phyloP scores from a whole-genome alignment of 2,329 filamentous ascomycete species.

The Rhynchosporium agropyri region DNA sequence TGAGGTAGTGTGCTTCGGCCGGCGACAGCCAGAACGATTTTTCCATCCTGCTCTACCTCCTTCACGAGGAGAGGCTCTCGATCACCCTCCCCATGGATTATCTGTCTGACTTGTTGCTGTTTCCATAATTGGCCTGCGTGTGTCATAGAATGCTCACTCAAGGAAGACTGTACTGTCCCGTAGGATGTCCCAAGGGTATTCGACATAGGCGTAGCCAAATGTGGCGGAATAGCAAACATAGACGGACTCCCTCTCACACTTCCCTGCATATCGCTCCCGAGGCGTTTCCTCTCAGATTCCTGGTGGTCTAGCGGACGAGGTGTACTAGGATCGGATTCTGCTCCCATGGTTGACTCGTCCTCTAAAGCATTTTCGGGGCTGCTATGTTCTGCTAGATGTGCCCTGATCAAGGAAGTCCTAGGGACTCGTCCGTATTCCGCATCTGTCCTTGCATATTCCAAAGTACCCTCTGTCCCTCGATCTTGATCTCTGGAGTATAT shows the following conservation, averaged over 20 bases:
- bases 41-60: slow-evolving; percentile 85
- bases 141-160: slow-evolving; percentile 49
- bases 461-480: slow-evolving; percentile 26
- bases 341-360: slow-evolving; percentile 31
- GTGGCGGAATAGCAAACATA: slow-evolving; percentile 61
- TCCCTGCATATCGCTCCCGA: slow-evolving; percentile 35
- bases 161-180: slow-evolving; percentile 50
- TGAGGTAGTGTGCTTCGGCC: slow-evolving; percentile 95
- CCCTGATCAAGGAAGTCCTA: slow-evolving; percentile 49
- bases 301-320: slow-evolving; percentile 47
- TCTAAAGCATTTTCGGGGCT: slow-evolving; percentile 39
- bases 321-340: slow-evolving; percentile 29
- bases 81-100: slow-evolving; percentile 57
- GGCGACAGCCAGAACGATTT: slow-evolving; percentile 79
- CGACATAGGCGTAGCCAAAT: slow-evolving; percentile 68
- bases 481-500: slow-evolving; percentile 62
- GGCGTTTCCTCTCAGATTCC: slow-evolving; percentile 30
- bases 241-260: slow-evolving; percentile 47
- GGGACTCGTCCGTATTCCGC: slow-evolving; percentile 34
- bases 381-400: slow-evolving; percentile 52
- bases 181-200: slow-evolving; percentile 71
- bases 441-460: slow-evolving; percentile 37
- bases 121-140: slow-evolving; percentile 56
- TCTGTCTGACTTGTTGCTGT: slow-evolving; percentile 50
- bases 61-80: slow-evolving; percentile 81